Base-by-base conservation (phyloP, 1,284 basidiomycete species). In the Singerocomus rubriflavus region DNA sequence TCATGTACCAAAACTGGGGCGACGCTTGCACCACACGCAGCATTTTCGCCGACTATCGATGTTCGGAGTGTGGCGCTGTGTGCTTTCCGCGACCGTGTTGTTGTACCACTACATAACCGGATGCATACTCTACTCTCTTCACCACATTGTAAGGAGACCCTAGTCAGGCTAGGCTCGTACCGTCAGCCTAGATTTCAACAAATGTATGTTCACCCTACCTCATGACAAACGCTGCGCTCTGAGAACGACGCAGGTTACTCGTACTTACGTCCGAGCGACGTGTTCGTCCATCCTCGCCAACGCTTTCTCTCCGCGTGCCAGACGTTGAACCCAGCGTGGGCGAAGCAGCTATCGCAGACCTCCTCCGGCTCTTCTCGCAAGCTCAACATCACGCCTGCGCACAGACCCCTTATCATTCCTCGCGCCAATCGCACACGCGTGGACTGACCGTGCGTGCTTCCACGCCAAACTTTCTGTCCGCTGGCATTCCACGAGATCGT, bases 71-170 rank as follows among this genome's bases (percentile, higher is more conserved):
- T 93, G 25, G 85, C 90, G 0, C 75, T 95, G 11, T 79, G 83
- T 34, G 82, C 85, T 5, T 95, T 95, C 66, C 81, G 93, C 11
- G 92, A 95, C 69, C 79, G 78, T 49, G 81, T 91, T 49, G 80
- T 91, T 36, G 72, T 86, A 12, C 85, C 87, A 0, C 70, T 85
- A n/a, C 79, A 74, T 48, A 62, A 75, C 42, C 73, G 78, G 4
- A 70, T 91, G 10, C 75, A 82, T 46, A 65, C 73, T 2, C 76
- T 81, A 11, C 72, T 90, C 29, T 74, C 75, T 21, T 65, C 73
- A 47, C 67, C 74, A 2, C 73, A 72, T 44, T 74, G 73, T 34
- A 77, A 81, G 56, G 84, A 82, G 48, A 76, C 69, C 42, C 69
- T 76, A 37, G 71, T 77, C 39, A 79, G 80, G 50, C 71, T 73